These are phyloP conservation scores for Coffea eugenioides DNA, from an alignment of 257 asterid genomes.

Conservation along the genomic window DNA sequence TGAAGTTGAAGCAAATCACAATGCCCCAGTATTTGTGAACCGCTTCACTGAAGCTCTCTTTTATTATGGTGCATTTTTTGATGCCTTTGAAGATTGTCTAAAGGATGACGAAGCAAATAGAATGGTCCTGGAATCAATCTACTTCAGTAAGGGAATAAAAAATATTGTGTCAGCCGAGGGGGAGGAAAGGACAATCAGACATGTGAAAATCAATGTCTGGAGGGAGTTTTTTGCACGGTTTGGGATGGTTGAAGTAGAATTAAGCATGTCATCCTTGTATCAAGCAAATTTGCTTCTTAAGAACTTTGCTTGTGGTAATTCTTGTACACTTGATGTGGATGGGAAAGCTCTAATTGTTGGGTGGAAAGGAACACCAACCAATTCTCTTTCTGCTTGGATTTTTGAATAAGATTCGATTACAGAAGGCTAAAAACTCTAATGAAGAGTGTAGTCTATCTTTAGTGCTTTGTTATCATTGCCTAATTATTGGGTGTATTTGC, in stretches of 20 bases:
- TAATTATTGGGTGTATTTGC: not conserved
- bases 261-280: conserved; percentile 40
- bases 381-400: conserved; percentile 11
- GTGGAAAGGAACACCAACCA: conserved; percentile 42
- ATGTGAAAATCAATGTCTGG: conserved; percentile 42
- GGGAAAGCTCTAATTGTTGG: conserved; percentile 46
- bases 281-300: conserved; percentile 42
- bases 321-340: conserved; percentile 34
- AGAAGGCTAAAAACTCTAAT: not conserved
- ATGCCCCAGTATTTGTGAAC: conserved; percentile 25
- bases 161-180: conserved; percentile 34
- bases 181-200: conserved; percentile 42
- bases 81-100: conserved; percentile 26
- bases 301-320: conserved; percentile 34
- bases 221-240: conserved; percentile 36
- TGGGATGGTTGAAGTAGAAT: conserved; percentile 37
- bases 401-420: not conserved
- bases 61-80: conserved; percentile 32
- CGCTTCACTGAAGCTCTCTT: conserved; percentile 39
- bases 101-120: conserved; percentile 22
- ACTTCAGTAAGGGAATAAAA: conserved; percentile 20
- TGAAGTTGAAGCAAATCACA: conserved; percentile 25
- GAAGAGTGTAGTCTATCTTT: not conserved
- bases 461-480: not conserved
- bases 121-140: conserved; percentile 15